These are phyloP conservation scores for Spatholobus suberectus DNA, from an alignment of 306 rosid species.

Conservation along the genomic window DNA sequence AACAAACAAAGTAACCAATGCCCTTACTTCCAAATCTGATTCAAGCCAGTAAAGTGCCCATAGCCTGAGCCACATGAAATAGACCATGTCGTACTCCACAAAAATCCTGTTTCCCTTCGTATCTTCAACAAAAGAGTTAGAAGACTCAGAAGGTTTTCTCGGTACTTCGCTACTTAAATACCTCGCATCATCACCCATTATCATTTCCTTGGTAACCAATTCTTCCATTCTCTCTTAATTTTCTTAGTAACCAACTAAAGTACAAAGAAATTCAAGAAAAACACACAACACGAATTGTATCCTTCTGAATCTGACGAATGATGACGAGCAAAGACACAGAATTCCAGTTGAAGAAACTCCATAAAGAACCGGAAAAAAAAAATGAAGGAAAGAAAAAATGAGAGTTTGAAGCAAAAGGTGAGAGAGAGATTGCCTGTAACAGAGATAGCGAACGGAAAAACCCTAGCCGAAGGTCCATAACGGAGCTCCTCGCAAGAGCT, in stretches of 20 bases:
- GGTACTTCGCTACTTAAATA: not conserved
- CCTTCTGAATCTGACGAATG: slow-evolving; percentile 7
- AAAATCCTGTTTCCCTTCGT: not conserved
- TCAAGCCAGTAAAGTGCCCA: not conserved
- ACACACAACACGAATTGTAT: not conserved
- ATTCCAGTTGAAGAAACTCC: not conserved
- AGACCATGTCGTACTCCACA: not conserved
- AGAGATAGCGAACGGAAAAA: slow-evolving; percentile 45
- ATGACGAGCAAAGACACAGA: not conserved
- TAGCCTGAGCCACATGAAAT: slow-evolving; percentile 17
- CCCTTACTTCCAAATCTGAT: slow-evolving; percentile 8
- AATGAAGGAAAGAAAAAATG: not conserved
- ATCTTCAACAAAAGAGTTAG: not conserved
- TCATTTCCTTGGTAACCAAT: not conserved
- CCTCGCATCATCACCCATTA: not conserved
- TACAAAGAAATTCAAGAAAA: not conserved
- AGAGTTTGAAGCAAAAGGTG: not conserved
- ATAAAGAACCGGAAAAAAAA: not conserved
- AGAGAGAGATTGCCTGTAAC: slow-evolving; percentile 63
- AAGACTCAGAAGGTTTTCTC: not conserved
- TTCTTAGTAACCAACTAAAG: not conserved
- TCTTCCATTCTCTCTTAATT: not conserved
- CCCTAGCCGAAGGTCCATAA: slow-evolving; percentile 61
- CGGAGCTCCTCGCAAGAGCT: not conserved
- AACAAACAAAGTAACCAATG: slow-evolving; percentile 2